Percentiles rank a stretch among this genome's conserved stretches.
Evolutionary conservation across 768 basidiomycete species (phyloP).

Genomic region (Cystoderma amianthinum): DNA sequence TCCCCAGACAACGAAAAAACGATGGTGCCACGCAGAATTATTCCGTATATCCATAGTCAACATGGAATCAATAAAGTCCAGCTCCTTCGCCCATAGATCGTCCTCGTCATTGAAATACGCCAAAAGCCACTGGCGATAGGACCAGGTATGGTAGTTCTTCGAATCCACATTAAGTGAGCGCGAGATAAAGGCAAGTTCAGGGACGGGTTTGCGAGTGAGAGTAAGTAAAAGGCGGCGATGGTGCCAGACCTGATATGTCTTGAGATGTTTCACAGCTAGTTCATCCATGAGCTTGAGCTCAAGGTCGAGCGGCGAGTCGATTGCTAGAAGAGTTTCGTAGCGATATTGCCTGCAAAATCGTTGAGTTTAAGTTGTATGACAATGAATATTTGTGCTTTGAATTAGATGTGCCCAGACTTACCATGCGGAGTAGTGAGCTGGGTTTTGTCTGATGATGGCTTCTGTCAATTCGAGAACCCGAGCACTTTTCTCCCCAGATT

Average conservation of each 20-base stretch:
- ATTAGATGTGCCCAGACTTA: conserved; percentile 24
- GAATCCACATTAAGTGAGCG: conserved; percentile 64
- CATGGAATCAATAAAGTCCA: conserved; percentile 69
- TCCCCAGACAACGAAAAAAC: conserved; percentile 82
- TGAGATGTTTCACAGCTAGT: conserved; percentile 76
- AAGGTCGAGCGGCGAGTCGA: conserved; percentile 58
- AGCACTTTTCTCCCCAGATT: conserved; percentile 67
- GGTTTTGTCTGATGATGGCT: conserved; percentile 83
- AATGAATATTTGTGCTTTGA: not conserved
- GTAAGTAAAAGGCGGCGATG: conserved; percentile 75
- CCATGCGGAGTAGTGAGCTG: conserved; percentile 98
- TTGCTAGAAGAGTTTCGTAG: conserved; percentile 73
- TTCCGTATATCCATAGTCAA: conserved; percentile 78
- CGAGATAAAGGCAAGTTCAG: conserved; percentile 80
- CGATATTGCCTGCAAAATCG: conserved; percentile 77
- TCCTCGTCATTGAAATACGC: conserved; percentile 71
- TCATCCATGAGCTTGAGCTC: conserved; percentile 87
- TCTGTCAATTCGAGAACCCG: conserved; percentile 87
- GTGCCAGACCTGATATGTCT: conserved; percentile 99
- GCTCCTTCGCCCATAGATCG: conserved; percentile 67
- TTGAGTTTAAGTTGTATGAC: not conserved
- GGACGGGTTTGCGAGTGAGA: conserved; percentile 39
- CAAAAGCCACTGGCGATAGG: conserved; percentile 92
- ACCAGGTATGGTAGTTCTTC: conserved; percentile 99
- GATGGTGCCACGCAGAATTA: conserved; percentile 97